phyloP scores from a whole-genome alignment of 1,284 basidiomycete genomes.

The Apiotrichum mycotoxinovorans region DNA sequence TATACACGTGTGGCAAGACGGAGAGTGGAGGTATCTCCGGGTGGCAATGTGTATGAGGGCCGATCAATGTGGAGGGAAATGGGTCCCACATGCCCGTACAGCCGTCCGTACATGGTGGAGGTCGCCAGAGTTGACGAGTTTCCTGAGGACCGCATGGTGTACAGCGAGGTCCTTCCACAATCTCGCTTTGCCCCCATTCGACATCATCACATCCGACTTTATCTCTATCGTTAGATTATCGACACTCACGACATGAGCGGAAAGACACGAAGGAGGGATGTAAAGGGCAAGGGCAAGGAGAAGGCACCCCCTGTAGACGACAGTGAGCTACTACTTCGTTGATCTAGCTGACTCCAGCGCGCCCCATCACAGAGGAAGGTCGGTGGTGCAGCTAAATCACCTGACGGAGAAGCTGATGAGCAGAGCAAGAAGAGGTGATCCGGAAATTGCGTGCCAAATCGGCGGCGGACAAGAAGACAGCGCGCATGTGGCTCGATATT shows the following conservation, averaged over 20 bases:
- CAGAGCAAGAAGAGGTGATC: conserved; percentile 43
- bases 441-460: conserved; percentile 25
- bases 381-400: not conserved
- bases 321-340: not conserved
- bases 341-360: conserved; percentile 11
- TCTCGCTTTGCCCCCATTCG: too few species aligned
- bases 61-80: not conserved
- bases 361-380: conserved; percentile 26
- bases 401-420: not conserved
- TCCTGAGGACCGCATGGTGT: not conserved
- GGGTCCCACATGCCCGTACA: too few species aligned
- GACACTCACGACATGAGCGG: not conserved
- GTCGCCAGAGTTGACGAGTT: not conserved
- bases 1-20: not conserved
- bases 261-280: not conserved
- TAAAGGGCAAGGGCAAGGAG: not conserved
- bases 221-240: not conserved
- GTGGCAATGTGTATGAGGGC: not conserved
- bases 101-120: not conserved
- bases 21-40: not conserved
- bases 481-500: conserved; percentile 30
- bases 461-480: conserved; percentile 22
- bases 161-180: not conserved
- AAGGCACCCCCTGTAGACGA: conserved; percentile 7
- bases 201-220: too few species aligned